Percentiles rank a stretch among this genome's conserved stretches.
These are phyloP conservation scores for sweet orange (Citrus sinensis) DNA, from an alignment of 345 rosid species.

Conservation along the genomic window DVS_A1.0 CM039165.1:11861501-11862000, in stretches of 20 bases:
- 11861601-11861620: background rate
- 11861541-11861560: background rate
- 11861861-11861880: constrained; percentile 5
- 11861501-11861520: background rate
- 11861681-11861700: background rate
- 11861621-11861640: too few relatives aligned
- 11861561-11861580: background rate
- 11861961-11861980: constrained; percentile 99
- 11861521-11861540: background rate
- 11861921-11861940: constrained; percentile 68
- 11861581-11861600: background rate
- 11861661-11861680: background rate
- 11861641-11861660: background rate
- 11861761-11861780: background rate
- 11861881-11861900: constrained; percentile 47
- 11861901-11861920: constrained; percentile 55
- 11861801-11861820: background rate
- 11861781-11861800: background rate
- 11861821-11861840: background rate
- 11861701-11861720: background rate
- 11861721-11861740: background rate
- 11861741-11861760: background rate
- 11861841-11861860: background rate
- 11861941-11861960: constrained; percentile 87
- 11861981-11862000: constrained; percentile 92